These are phyloP conservation scores for Coniosporium tulheliwenetii DNA, from an alignment of 2,329 filamentous ascomycete species.

Conservation along the genomic window DNA sequence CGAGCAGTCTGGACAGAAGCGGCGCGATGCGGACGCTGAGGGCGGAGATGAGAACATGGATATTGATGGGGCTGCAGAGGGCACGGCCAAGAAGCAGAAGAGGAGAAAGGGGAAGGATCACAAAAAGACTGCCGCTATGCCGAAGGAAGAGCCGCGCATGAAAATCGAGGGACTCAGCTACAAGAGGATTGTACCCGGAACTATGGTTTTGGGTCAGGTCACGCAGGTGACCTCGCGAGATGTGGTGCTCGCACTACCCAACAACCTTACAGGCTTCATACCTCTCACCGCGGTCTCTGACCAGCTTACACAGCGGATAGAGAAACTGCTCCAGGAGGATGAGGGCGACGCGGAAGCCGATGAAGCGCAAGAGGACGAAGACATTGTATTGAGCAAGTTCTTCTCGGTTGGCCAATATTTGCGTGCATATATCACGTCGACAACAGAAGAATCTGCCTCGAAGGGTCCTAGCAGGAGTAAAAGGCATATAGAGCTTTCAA, in stretches of 20 bases:
- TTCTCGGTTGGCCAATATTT: slow-evolving; percentile 81
- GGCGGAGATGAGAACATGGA: slow-evolving; percentile 31
- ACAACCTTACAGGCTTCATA: slow-evolving; percentile 82
- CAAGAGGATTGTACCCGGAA: slow-evolving; percentile 75
- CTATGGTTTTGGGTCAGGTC: slow-evolving; percentile 75
- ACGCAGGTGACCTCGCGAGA: slow-evolving; percentile 66
- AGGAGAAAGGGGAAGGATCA: slow-evolving; percentile 32
- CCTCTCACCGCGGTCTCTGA: slow-evolving; percentile 86
- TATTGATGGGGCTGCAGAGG: slow-evolving; percentile 2
- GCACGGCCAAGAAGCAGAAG: slow-evolving; percentile 32
- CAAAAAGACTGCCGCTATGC: slow-evolving; percentile 21
- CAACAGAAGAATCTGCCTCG: slow-evolving; percentile 44
- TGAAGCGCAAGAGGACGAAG: slow-evolving; percentile 38
- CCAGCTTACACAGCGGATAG: slow-evolving; percentile 58
- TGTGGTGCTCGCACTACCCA: slow-evolving; percentile 70
- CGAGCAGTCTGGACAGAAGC: slow-evolving; percentile 51
- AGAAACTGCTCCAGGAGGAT: slow-evolving; percentile 47
- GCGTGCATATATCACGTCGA: slow-evolving; percentile 68
- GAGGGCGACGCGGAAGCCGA: slow-evolving; percentile 39
- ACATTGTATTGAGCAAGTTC: slow-evolving; percentile 57
- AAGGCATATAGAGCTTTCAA: slow-evolving; percentile 72
- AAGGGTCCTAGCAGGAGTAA: slow-evolving; percentile 45
- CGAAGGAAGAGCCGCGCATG: slow-evolving; percentile 34
- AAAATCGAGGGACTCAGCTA: slow-evolving; percentile 79
- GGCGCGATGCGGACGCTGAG: slow-evolving; percentile 29